Conservation (phyloP, 1,284 basidiomycete genomes). For the Irpex lacteus region DNA sequence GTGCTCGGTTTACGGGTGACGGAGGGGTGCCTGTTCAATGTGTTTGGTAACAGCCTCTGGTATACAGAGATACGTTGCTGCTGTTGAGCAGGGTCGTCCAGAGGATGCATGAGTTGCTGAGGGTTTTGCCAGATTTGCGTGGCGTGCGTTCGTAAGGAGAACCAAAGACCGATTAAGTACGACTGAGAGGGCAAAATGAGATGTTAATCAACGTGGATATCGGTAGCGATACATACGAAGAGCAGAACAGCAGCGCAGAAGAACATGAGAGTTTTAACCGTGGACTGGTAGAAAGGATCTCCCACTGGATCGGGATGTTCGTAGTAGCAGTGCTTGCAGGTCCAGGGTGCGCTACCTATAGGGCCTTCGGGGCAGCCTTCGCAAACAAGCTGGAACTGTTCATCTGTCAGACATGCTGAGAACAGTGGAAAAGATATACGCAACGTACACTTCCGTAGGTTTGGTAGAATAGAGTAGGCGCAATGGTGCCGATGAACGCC, state of each 20-base stretch:
- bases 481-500: slow-evolving; percentile 97
- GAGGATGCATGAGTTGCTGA: slow-evolving; percentile 73
- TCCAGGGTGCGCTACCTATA: slow-evolving; percentile 59
- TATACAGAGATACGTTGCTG: slow-evolving; percentile 67
- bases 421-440: neutral
- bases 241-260: slow-evolving; percentile 89
- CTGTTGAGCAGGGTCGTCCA: slow-evolving; percentile 53
- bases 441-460: slow-evolving; percentile 91
- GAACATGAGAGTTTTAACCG: slow-evolving; percentile 93
- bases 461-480: slow-evolving; percentile 98
- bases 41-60: slow-evolving; percentile 56
- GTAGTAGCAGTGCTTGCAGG: slow-evolving; percentile 92
- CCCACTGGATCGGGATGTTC: slow-evolving; percentile 89
- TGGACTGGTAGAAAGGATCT: slow-evolving; percentile 96
- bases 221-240: slow-evolving; percentile 60
- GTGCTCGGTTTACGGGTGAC: slow-evolving; percentile 46
- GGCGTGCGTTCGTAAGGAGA: slow-evolving; percentile 97
- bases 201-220: neutral
- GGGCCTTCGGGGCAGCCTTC: slow-evolving; percentile 73
- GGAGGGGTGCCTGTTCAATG: slow-evolving; percentile 14
- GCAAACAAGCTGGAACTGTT: slow-evolving; percentile 90
- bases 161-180: slow-evolving; percentile 97
- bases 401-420: neutral
- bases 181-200: slow-evolving; percentile 52
- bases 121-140: slow-evolving; percentile 99